A percentile compares a stretch with the other conserved stretches of the same genome.
Evolutionary conservation across 257 asterid species (phyloP).

Genomic region (Verbena officinalis): DNA sequence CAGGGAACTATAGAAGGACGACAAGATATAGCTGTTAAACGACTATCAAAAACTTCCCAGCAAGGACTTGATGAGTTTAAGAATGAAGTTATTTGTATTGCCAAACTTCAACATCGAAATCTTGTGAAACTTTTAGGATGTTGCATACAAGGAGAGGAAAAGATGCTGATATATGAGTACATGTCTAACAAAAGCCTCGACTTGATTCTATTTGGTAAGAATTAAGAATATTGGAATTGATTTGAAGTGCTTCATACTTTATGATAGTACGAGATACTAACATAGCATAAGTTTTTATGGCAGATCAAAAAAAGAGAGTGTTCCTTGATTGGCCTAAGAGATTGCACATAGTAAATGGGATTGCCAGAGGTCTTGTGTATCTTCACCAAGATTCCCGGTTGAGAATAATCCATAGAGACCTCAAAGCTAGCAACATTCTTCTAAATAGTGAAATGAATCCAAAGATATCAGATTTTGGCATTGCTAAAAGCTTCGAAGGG

Average conservation of each 20-base stretch:
- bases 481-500: conserved; percentile 48
- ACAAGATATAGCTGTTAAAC: conserved; percentile 32
- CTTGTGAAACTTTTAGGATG: conserved; percentile 22
- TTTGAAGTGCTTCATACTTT: no score
- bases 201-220: conserved; percentile 27
- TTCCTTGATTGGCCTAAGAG: conserved; percentile 55
- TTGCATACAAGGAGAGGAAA: conserved; percentile 31
- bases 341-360: conserved; percentile 44
- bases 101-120: conserved; percentile 40
- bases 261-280: no score
- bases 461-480: conserved; percentile 62
- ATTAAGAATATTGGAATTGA: no score
- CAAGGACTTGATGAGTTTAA: conserved; percentile 34
- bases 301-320: conserved; percentile 35
- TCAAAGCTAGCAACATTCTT: conserved; percentile 57
- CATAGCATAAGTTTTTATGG: not conserved
- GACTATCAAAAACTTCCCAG: conserved; percentile 22
- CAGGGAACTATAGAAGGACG: conserved; percentile 28
- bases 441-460: conserved; percentile 52
- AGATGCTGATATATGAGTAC: conserved; percentile 33
- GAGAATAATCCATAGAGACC: conserved; percentile 50
- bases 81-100: conserved; percentile 32
- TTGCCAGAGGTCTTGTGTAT: conserved; percentile 54
- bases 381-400: conserved; percentile 64
- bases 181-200: conserved; percentile 34